Evolutionary conservation across 257 asterid genomes (phyloP), one percentile per base, ranked within the genome.

Genomic region (Jacaranda mimosifolia): DNA sequence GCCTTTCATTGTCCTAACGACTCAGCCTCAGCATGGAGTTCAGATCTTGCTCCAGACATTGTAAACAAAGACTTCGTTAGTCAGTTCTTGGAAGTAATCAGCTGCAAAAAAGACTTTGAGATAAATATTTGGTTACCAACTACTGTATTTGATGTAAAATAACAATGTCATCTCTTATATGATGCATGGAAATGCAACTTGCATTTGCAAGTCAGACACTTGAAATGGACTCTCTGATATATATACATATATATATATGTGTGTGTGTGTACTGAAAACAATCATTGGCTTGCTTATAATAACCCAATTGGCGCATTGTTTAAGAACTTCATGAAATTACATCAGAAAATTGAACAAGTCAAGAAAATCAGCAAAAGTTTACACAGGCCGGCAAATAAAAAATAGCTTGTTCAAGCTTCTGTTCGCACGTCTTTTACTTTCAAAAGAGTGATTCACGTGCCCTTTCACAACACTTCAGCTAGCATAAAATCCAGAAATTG

Each of bases 11-110:
- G 21, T 77, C 10, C 72, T 85, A 36, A 82, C 81, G 0, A 8
- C 3, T 45, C 84, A 77, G 75, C 89, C 89, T 21, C 63, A 77
- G 57, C 76, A 70, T n/a, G 89, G 89, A 49, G 84, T 82, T 19
- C 73, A 73, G 45, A 35, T 85, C 74, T 68, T 79, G 86, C 86
- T 85, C n/a, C 88, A 85, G n/a, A 66, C 81, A 13, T 59, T 77
- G 18, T 65, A 40, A 62, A 52, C 15, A 43, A 3, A 17, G n/a
- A 18, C 48, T 43, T 3, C 51, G 11, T 7, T 51, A 46, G 60
- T 38, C 36, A 43, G 42, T 10, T 13, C 52, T 36, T 63, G 49
- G 45, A 7, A 43, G n/a, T 63, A n/a, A 63, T 17, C 49, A 3
- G 13, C 69, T 35, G 18, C 57, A 51, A 6, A 51, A 12, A 13